Percentiles rank a stretch among this genome's conserved stretches.
Conservation (phyloP, 2,329 filamentous ascomycete species). For the Aulographum hederae region DNA sequence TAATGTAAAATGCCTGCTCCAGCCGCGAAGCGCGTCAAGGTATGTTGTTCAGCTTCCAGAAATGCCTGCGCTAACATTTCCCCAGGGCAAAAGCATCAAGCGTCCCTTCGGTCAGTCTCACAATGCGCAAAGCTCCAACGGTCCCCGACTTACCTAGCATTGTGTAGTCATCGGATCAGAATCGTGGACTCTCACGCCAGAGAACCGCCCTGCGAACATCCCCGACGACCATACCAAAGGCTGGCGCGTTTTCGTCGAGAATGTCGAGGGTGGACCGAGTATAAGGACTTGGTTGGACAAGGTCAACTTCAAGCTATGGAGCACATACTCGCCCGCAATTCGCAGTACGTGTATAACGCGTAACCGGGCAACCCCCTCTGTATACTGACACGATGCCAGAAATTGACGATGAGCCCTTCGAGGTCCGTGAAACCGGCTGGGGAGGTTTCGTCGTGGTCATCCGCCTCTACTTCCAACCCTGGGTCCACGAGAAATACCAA, state of each 20-base stretch:
- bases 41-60: too few relatives aligned
- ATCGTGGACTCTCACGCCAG: conserved; percentile 46
- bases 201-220: conserved; percentile 44
- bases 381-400: conserved; percentile 19
- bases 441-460: conserved; percentile 96
- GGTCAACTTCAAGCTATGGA: conserved; percentile 95
- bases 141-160: neutral
- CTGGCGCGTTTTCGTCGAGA: conserved; percentile 88
- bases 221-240: conserved; percentile 90
- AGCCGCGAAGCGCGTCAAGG: conserved; percentile 8
- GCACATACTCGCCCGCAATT: conserved; percentile 83
- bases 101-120: conserved; percentile 17
- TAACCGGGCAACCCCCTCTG: conserved; percentile 6
- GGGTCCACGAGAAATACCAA: conserved; percentile 82
- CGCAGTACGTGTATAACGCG: conserved; percentile 37
- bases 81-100: conserved; percentile 20
- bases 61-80: too few relatives aligned
- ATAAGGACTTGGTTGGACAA: conserved; percentile 92
- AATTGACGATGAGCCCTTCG: conserved; percentile 64
- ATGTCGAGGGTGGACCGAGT: conserved; percentile 66
- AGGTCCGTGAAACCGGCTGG: conserved; percentile 87
- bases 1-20: too few relatives aligned
- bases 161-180: conserved; percentile 26
- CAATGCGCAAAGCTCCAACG: conserved; percentile 1
- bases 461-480: conserved; percentile 79